Conservation (phyloP, 805 yeast species). For the Pichia kluyveri region DNA sequence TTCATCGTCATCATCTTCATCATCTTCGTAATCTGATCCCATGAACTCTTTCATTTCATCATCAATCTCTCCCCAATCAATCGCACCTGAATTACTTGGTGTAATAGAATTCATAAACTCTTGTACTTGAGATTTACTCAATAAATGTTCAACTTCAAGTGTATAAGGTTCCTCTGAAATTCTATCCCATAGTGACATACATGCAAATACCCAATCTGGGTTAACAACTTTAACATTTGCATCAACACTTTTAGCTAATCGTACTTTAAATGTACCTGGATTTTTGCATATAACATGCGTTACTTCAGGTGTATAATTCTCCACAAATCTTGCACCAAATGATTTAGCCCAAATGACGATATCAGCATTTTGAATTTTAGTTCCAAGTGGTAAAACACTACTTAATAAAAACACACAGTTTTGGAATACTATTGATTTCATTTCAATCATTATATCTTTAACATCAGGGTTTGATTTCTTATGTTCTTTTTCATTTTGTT, state of each 20-base stretch:
- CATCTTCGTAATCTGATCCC: slow-evolving; percentile 37
- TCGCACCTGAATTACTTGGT: slow-evolving; percentile 33
- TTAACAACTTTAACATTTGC: slow-evolving; percentile 67
- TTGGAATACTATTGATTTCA: slow-evolving; percentile 60
- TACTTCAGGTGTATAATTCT: slow-evolving; percentile 60
- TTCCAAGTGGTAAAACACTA: slow-evolving; percentile 84
- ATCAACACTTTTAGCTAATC: slow-evolving; percentile 59
- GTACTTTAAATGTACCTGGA: slow-evolving; percentile 75
- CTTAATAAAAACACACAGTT: slow-evolving; percentile 71
- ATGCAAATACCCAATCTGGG: slow-evolving; percentile 87
- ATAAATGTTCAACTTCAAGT: slow-evolving; percentile 40
- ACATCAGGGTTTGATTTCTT: slow-evolving; percentile 42
- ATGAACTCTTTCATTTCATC: slow-evolving; percentile 47
- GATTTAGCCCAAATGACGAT: slow-evolving; percentile 88
- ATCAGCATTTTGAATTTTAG: slow-evolving; percentile 64
- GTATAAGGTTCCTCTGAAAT: slow-evolving; percentile 54
- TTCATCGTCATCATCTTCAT: slow-evolving; percentile 21
- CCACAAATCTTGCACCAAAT: slow-evolving; percentile 80
- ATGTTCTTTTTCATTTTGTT: slow-evolving; percentile 12
- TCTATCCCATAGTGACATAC: slow-evolving; percentile 70
- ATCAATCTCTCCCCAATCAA: slow-evolving; percentile 46
- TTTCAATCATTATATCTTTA: slow-evolving; percentile 58
- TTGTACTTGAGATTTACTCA: slow-evolving; percentile 37
- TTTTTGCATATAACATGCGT: slow-evolving; percentile 85
- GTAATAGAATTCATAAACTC: slow-evolving; percentile 30